phyloP scores from a whole-genome alignment of 1,284 basidiomycete species.

The Austroboletus novae-zelandiae region DNA sequence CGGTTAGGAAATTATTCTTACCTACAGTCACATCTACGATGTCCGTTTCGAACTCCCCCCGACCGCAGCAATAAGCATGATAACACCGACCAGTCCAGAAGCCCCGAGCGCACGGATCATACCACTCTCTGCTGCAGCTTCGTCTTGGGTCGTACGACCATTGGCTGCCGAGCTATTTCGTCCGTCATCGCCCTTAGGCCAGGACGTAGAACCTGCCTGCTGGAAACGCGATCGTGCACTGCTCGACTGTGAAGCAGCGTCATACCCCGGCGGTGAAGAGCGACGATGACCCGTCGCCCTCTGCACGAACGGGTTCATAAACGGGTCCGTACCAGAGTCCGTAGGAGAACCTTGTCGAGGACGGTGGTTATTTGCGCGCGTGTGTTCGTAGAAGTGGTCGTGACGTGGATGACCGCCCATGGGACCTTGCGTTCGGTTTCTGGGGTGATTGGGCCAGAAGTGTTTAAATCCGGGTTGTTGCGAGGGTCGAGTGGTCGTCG shows the following conservation, averaged over 20 bases:
- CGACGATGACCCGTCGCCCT: conserved; percentile 23
- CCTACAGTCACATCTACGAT: conserved; percentile 6
- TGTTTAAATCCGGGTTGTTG: conserved; percentile 28
- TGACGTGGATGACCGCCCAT: conserved; percentile 6
- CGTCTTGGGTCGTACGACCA: conserved; percentile 19
- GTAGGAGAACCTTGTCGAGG: conserved; percentile 5
- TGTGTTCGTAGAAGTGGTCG: conserved; percentile 11
- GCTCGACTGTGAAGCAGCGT: background rate
- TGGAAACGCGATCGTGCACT: background rate
- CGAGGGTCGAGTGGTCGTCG: conserved; percentile 26
- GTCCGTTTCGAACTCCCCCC: conserved; percentile 12
- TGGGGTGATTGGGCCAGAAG: conserved; percentile 27
- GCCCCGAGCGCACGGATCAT: conserved; percentile 28
- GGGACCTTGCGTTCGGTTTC: conserved; percentile 16
- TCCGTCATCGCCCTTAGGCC: conserved; percentile 3
- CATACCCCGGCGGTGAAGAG: background rate
- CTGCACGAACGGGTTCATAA: conserved; percentile 27
- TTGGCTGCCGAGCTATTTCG: conserved; percentile 1
- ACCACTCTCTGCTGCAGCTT: conserved; percentile 25
- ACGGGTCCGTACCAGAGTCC: conserved; percentile 18
- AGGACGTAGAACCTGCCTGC: background rate
- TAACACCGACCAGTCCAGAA: conserved; percentile 27
- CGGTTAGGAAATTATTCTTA: background rate
- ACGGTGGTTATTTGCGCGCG: conserved; percentile 5
- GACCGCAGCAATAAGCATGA: conserved; percentile 24